Conservation (phyloP, 2,329 filamentous ascomycete species). For the Diaporthe amygdali region DNA sequence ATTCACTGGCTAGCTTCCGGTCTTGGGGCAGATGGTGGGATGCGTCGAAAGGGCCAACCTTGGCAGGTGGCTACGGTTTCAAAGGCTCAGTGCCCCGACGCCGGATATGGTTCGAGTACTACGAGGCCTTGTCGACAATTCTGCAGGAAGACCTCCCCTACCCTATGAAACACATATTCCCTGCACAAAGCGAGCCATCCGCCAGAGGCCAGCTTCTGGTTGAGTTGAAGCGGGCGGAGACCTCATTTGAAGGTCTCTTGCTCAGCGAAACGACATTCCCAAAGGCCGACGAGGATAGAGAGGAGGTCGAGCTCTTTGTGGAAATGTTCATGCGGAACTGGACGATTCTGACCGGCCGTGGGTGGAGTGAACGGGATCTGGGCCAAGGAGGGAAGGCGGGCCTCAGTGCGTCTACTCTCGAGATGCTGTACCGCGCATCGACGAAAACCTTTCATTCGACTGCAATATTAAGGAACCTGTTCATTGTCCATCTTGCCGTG, state of each 20-base stretch:
- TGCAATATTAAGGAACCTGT: slow-evolving; percentile 82
- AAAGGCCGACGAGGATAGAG: slow-evolving; percentile 77
- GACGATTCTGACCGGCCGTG: slow-evolving; percentile 77
- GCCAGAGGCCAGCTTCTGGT: slow-evolving; percentile 69
- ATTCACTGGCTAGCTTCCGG: slow-evolving; percentile 63
- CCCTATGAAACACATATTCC: slow-evolving; percentile 51
- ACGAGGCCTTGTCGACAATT: slow-evolving; percentile 77
- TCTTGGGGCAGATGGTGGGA: slow-evolving; percentile 77
- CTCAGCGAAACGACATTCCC: slow-evolving; percentile 84
- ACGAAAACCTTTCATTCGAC: slow-evolving; percentile 97
- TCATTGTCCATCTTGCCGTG: slow-evolving; percentile 83
- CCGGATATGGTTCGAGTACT: slow-evolving; percentile 85
- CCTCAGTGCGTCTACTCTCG: slow-evolving; percentile 78
- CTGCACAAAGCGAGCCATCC: slow-evolving; percentile 53
- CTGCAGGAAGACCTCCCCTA: slow-evolving; percentile 71
- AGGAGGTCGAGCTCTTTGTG: slow-evolving; percentile 83
- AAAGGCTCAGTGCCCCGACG: slow-evolving; percentile 66
- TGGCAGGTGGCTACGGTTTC: slow-evolving; percentile 62
- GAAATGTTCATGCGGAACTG: slow-evolving; percentile 84
- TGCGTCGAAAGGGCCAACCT: slow-evolving; percentile 46
- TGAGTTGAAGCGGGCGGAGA: slow-evolving; percentile 81
- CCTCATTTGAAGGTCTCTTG: slow-evolving; percentile 78
- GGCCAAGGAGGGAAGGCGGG: slow-evolving; percentile 80
- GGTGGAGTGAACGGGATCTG: slow-evolving; percentile 81
- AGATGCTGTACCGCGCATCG: slow-evolving; percentile 87